Percentiles rank a stretch among this genome's conserved stretches.
phyloP scores from a whole-genome alignment of 1,139 yeast genomes.

The Scheffersomyces titani region DNA sequence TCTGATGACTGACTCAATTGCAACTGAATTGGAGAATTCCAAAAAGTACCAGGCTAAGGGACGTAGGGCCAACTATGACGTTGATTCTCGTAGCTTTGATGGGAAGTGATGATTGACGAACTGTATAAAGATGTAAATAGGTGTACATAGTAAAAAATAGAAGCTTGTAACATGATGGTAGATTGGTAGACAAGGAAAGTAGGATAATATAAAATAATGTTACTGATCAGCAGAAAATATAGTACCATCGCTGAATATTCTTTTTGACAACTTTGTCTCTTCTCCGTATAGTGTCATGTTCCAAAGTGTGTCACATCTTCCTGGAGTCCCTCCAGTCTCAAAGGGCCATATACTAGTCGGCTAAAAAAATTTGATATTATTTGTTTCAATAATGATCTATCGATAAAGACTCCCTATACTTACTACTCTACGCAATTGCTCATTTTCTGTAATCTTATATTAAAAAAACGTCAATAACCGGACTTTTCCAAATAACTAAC shows the following conservation, averaged over 20 bases:
- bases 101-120: conserved; percentile 14
- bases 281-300: too few relatives aligned
- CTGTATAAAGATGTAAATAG: neutral
- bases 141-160: neutral
- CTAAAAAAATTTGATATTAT: too few relatives aligned
- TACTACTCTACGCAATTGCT: neutral
- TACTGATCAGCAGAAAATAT: too few relatives aligned
- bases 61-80: conserved; percentile 30
- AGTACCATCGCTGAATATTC: too few relatives aligned
- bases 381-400: too few relatives aligned
- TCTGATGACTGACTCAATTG: conserved; percentile 36
- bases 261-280: too few relatives aligned
- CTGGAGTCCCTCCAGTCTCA: too few relatives aligned
- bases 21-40: conserved; percentile 34
- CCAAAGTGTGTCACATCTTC: too few relatives aligned
- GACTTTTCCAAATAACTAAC: conserved; percentile 1
- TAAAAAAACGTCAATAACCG: neutral
- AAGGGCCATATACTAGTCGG: too few relatives aligned
- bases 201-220: neutral
- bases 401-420: neutral
- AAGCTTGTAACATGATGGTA: neutral
- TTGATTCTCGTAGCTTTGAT: conserved; percentile 17
- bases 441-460: neutral
- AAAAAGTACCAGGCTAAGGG: conserved; percentile 36
- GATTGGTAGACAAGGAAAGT: neutral